Evolutionary conservation across 192 early-diverging fungal genomes (phyloP).

Genomic region (Gaertneriomyces semiglobifer): DNA sequence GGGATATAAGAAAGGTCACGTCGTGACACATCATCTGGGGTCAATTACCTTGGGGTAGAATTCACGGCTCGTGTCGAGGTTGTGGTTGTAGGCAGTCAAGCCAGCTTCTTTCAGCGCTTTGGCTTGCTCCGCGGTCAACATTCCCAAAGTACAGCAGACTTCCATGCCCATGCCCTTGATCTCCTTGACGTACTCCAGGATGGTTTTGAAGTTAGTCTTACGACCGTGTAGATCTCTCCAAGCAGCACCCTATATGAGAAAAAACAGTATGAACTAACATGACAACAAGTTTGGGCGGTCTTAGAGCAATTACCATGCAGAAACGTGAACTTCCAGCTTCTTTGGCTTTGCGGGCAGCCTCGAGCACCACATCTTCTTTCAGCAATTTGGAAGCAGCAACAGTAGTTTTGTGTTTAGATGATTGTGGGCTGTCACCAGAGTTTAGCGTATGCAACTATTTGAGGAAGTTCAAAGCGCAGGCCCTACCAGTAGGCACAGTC

Average conservation of each 20-base stretch:
- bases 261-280: not conserved
- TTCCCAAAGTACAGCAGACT: constrained; percentile 81
- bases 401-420: constrained; percentile 65
- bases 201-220: constrained; percentile 78
- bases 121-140: constrained; percentile 72
- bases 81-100: constrained; percentile 84
- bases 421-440: constrained; percentile 58
- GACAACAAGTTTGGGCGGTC: too few species aligned
- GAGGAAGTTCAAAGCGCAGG: not conserved
- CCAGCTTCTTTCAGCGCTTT: constrained; percentile 76
- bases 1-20: not conserved
- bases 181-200: constrained; percentile 68
- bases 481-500: constrained; percentile 70
- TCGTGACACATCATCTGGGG: not conserved
- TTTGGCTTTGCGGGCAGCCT: constrained; percentile 69
- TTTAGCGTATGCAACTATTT: too few species aligned
- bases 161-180: constrained; percentile 83
- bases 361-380: constrained; percentile 64
- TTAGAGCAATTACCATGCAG: constrained; percentile 56
- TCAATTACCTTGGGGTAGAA: constrained; percentile 63
- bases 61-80: constrained; percentile 76
- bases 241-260: constrained; percentile 56
- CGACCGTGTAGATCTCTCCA: constrained; percentile 78
- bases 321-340: constrained; percentile 75
- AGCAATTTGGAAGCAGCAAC: constrained; percentile 71